A percentile compares a stretch with the other conserved stretches of the same genome.
Evolutionary conservation across 2,329 filamentous ascomycete genomes (phyloP).

Genomic region (Aschersonia sp.): DNA sequence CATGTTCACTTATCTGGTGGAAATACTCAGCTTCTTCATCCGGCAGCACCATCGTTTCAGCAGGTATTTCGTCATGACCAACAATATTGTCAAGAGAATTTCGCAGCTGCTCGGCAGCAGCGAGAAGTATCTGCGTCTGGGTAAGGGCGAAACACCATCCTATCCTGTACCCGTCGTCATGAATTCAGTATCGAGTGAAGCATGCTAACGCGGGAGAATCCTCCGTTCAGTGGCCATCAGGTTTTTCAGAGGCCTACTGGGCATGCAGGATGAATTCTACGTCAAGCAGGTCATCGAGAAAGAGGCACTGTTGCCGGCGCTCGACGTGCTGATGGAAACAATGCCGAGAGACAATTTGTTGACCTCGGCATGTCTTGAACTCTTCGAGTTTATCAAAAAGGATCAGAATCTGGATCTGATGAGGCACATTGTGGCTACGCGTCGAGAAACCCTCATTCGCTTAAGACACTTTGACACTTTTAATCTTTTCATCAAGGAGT

Average conservation of each 20-base stretch:
- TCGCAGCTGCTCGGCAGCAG: constrained; percentile 68
- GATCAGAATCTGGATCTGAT: constrained; percentile 72
- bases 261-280: constrained; percentile 83
- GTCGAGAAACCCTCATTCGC: constrained; percentile 59
- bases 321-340: constrained; percentile 71
- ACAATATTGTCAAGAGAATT: constrained; percentile 66
- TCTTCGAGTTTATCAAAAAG: constrained; percentile 82
- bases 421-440: constrained; percentile 70
- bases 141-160: constrained; percentile 30
- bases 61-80: constrained; percentile 73
- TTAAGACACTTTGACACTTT: constrained; percentile 83
- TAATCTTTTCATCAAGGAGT: constrained; percentile 56
- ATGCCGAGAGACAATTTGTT: constrained; percentile 88
- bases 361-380: constrained; percentile 83
- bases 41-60: constrained; percentile 76
- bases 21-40: constrained; percentile 88
- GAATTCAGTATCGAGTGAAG: too few species aligned
- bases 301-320: constrained; percentile 67
- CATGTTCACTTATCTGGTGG: constrained; percentile 82
- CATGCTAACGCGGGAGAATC: too few species aligned
- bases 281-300: constrained; percentile 72
- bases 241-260: constrained; percentile 79
- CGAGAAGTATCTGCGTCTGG: constrained; percentile 86
- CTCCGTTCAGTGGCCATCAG: constrained; percentile 84
- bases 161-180: neutral